Base-by-base conservation (phyloP, 2,329 filamentous ascomycete genomes). In the Chaetomium strumarium region DNA sequence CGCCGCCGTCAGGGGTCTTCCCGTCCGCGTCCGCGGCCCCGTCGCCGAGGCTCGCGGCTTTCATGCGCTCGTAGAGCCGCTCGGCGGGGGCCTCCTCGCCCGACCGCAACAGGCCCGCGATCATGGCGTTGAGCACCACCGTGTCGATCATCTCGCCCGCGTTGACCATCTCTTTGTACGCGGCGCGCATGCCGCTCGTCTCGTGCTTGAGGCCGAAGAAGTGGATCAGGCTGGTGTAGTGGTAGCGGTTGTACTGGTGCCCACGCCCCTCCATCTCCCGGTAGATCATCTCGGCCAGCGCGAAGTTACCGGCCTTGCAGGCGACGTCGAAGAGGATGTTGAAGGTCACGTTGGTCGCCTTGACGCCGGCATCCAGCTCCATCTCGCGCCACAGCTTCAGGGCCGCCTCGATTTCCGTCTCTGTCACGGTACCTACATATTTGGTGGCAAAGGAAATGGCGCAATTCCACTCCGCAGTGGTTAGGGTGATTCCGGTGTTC, bases 321-420 rank as follows among this genome's bases (percentile, higher is more conserved):
- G 93, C 90, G 11, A 90, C 80, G 64, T 96, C 88, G 62, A 96
- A 96, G 12, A 99, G 77, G 43, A 96, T 86, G 65, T 93, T 96
- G 69, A 99, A 95, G 0, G 92, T 95, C n/a, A 90, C 85, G 45
- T 82, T 77, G 60, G 86, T 87, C 34, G 80, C 84, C 59, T 72
- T 71, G 13, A 90, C 68, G 1, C 80, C 78, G 2, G 84, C 83
- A 5, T 81, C 72, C 43, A 80, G 76, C 68, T 99, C 93, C 90
- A 97, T 97, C 62, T 93, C 84, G 58, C 81, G 83, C 91, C 92
- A 99, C 20, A 95, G 70, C 44, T 82, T 79, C 42, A 99, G 74
- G 0, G 88, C 84, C 5, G 81, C 78, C 67, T 88, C 74, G 40
- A 88, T 68, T 66, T 90, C 78, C 38, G 77, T 63, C 41, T 78